Base-by-base conservation (phyloP, 2,329 filamentous ascomycete species). In the Colletotrichum plurivorum region DNA sequence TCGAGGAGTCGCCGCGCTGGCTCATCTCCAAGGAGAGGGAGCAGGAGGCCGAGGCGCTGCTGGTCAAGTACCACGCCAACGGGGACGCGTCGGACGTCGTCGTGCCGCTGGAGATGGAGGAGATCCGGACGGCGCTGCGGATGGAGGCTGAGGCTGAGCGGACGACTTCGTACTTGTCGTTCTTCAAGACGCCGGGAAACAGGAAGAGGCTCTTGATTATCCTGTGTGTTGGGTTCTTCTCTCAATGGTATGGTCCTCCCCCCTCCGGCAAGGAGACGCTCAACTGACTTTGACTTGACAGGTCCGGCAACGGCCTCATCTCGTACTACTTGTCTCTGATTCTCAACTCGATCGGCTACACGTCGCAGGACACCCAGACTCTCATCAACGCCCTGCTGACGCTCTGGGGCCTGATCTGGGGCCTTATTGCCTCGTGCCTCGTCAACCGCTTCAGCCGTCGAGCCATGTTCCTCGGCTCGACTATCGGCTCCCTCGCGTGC, bases 211-310 rank as follows among this genome's bases (percentile, higher is more conserved):
- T 85, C 1, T 71, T 87, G 10, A 82, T 89, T 68, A 67, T 70
- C 2, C 77, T 80, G 1, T 81, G 85, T 46, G 80, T 88, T 10
- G 85, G 86, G 15, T 74, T 88, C 5, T 87, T 87, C 73, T 85
- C 70, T 2, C 73, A 75, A 36, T 72, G 72, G 65, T 73, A 27
- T 56, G 71, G 48, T n/a, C 4, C 22, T 8, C 58, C 3, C 41
- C 15, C 52, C 31, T 9, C 49, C 68, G 25, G 54, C 31, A 15
- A 62, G 22, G 22, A 25, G 22, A 41, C 60, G 60, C 31, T 9
- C 71, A 73, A 69, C 67, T 74, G 72, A 6, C 72, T 76, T 12
- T 75, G 72, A 4, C 81, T 4, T 81, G 63, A 4, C 79, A 82
- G 64, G 73, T 71, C 69, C 0, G 73, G 73, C 12, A 73, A 73